Evolutionary conservation across 805 yeast genomes (phyloP), one percentile per base, ranked within the genome.

Genomic region (Kregervanrija fluxuum): DNA sequence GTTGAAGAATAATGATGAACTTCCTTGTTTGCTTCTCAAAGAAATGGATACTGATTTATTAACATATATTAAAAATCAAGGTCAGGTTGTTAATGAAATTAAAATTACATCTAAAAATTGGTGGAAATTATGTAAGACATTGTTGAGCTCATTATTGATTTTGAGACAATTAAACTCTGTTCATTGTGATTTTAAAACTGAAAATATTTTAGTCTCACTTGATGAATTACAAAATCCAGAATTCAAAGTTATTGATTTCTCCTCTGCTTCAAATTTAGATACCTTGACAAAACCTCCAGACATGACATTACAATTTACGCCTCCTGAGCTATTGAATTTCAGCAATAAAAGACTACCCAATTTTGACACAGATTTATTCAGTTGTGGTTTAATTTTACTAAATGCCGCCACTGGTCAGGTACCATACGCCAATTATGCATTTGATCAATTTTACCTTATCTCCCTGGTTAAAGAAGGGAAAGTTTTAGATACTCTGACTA

Each of bases 101-200:
- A 54, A 47, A 6, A 50, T 67, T 11, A 62, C 63, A 1, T 11
- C 43, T 1, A 36, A 45, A 1, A 37, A 45, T 11, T 69, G 70
- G 70, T 66, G 66, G 65, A 45, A 44, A 28, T 47, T 69, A 5
- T 59, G 60, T 3, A 47, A 47, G 10, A 50, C 58, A 8, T 49
- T 69, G 14, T 13, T 65, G 1, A 46, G 52, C 38, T 57, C 59
- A 4, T 48, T 68, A 3, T 28, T 38, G 1, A 50, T 62, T 1
- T 42, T 70, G 17, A 48, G 49, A 36, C 51, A 54, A 3, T 44
- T 64, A 17, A 51, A 59, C 4, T 49, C 66, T 28, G 68, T 74
- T 12, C 79, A 75, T 48, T 66, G 75, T 50, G 80, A 75, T 51
- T 52, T 72, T 48, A 74, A 75, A 54, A 64, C 76, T 13, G 69